Conservation (phyloP, 805 yeast species). For the Tetrapisispora fleetii region DNA sequence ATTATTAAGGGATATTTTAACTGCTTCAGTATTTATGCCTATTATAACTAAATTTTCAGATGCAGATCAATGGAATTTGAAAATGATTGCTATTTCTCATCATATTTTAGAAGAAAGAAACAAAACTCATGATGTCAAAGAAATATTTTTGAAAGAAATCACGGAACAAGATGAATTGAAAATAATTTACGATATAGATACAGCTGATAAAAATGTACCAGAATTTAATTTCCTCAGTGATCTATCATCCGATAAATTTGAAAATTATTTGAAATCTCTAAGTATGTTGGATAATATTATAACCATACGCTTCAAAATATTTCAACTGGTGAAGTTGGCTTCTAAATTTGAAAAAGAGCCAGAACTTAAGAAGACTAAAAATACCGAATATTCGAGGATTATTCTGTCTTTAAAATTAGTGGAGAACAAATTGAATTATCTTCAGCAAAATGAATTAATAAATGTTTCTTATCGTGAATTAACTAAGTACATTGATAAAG, state of each 20-base stretch:
- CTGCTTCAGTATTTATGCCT: slow-evolving; percentile 49
- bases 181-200: slow-evolving; percentile 3
- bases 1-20: slow-evolving; percentile 53
- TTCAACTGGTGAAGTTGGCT: slow-evolving; percentile 12
- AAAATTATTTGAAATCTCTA: slow-evolving; percentile 17
- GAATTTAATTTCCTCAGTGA: slow-evolving; percentile 8
- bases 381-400: slow-evolving; percentile 12
- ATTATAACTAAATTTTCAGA: slow-evolving; percentile 44
- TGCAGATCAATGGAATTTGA: slow-evolving; percentile 68
- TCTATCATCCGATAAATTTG: slow-evolving; percentile 20
- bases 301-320: slow-evolving; percentile 12
- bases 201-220: neutral
- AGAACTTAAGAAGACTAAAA: slow-evolving; percentile 2
- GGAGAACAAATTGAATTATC: slow-evolving; percentile 15
- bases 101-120: slow-evolving; percentile 59
- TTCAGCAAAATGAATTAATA: neutral
- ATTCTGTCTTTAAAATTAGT: slow-evolving; percentile 19
- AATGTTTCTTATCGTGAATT: neutral
- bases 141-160: slow-evolving; percentile 54
- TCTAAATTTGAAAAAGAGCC: slow-evolving; percentile 7
- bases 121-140: slow-evolving; percentile 63
- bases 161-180: neutral
- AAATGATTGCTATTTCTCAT: slow-evolving; percentile 49
- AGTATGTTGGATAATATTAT: slow-evolving; percentile 11
- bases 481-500: neutral